Conservation (phyloP, 305 asterid genomes). For the Solanum hybrid region DNA sequence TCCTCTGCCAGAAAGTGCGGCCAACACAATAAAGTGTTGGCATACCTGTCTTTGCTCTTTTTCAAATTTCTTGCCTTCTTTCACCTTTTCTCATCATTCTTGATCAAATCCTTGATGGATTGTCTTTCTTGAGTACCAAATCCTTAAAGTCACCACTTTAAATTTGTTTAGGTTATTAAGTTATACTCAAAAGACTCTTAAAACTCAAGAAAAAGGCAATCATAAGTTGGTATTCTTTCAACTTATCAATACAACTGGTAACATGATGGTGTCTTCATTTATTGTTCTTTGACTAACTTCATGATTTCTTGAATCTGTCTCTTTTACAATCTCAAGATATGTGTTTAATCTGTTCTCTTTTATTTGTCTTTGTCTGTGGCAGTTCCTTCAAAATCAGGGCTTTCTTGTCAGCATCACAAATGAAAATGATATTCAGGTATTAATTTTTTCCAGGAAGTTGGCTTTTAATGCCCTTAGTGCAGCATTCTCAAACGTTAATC, state of each 20-base stretch:
- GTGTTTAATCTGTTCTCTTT: constrained; percentile 10
- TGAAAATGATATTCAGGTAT: constrained; percentile 77
- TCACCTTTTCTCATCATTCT: neutral
- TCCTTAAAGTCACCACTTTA: neutral
- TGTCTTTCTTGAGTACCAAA: neutral
- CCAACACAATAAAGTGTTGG: neutral
- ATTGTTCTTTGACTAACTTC: neutral
- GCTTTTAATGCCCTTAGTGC: neutral
- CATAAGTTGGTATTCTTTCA: neutral
- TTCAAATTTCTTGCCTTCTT: neutral
- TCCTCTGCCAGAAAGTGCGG: neutral
- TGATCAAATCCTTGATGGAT: neutral
- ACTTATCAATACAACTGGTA: neutral
- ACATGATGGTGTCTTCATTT: constrained; percentile 3
- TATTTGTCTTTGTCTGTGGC: constrained; percentile 19
- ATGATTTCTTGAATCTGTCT: neutral
- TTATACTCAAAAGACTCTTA: neutral
- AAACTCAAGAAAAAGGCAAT: neutral
- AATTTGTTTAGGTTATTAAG: neutral
- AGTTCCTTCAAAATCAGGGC: constrained; percentile 90
- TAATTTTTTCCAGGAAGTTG: neutral
- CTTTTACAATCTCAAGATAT: neutral
- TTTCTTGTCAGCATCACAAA: constrained; percentile 67
- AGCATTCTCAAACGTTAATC: neutral
- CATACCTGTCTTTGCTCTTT: neutral